Percentiles rank a stretch among this genome's conserved stretches.
Conservation (phyloP, 202 grass and related monocot species). For the Brachypodium distachyon region DNA sequence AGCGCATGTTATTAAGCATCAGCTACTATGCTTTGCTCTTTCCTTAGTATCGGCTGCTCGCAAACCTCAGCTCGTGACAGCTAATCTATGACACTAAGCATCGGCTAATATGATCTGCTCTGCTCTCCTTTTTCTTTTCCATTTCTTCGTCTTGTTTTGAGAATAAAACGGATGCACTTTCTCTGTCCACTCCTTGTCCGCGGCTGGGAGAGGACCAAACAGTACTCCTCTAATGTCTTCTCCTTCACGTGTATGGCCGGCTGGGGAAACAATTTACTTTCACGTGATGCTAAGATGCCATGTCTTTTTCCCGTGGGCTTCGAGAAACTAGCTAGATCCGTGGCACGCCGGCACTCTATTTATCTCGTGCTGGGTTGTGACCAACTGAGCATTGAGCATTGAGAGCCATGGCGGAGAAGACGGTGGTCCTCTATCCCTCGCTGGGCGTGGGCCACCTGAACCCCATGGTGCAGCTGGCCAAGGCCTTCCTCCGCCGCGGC, state of each 20-base stretch:
- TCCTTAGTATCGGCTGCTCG: too few relatives aligned
- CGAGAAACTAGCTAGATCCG: neutral
- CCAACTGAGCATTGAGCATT: too few relatives aligned
- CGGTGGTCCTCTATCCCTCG: conserved; percentile 44
- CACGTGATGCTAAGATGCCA: too few relatives aligned
- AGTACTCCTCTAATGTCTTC: neutral
- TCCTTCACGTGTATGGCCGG: neutral
- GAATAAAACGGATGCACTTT: neutral
- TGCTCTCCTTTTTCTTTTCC: too few relatives aligned
- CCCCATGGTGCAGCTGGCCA: conserved; percentile 53
- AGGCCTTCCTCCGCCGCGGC: conserved; percentile 23
- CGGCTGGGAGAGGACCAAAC: neutral
- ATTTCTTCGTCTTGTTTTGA: neutral
- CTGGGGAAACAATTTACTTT: too few relatives aligned
- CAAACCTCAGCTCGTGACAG: too few relatives aligned
- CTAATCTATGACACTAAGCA: too few relatives aligned
- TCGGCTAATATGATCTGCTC: too few relatives aligned
- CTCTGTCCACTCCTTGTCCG: neutral
- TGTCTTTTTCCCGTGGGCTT: too few relatives aligned
- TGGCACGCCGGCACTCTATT: neutral
- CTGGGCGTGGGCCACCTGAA: conserved; percentile 45
- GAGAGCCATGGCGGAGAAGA: conserved; percentile 34
- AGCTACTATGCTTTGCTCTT: too few relatives aligned
- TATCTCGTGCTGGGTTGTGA: neutral
- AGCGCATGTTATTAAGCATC: too few relatives aligned